Percentiles rank a stretch among this genome's conserved stretches.
Evolutionary conservation across 306 rosid genomes (phyloP).

Genomic region (Rosa multiflora): DNA sequence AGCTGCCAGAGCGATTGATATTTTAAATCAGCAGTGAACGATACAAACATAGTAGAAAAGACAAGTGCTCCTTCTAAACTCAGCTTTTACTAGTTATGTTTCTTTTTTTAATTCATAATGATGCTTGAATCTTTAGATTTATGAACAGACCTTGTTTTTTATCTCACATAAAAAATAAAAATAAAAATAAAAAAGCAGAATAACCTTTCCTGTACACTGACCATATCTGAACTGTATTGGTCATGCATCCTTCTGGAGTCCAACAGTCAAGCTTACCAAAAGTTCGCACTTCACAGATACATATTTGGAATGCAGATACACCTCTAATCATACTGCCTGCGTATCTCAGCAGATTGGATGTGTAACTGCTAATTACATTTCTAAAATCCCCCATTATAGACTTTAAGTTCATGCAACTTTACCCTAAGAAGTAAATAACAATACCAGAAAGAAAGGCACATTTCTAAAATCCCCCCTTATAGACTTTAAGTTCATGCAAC

Average conservation of each 20-base stretch:
- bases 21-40: neutral
- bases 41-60: neutral
- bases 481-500: neutral
- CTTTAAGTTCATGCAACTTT: neutral
- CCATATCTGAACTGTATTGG: neutral
- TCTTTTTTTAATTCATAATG: neutral
- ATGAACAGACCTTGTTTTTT: neutral
- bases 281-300: neutral
- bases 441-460: neutral
- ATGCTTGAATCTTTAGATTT: neutral
- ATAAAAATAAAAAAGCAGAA: too few species aligned
- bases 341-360: neutral
- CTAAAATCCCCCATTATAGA: neutral
- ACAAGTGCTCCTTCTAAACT: slow-evolving; percentile 1
- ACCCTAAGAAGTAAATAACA: neutral
- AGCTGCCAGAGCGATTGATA: slow-evolving; percentile 2
- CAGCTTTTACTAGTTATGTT: neutral
- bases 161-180: too few species aligned
- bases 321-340: neutral
- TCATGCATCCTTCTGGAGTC: neutral
- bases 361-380: neutral
- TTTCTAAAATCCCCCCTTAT: neutral
- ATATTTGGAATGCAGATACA: neutral
- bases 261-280: neutral
- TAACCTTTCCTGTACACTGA: neutral